A percentile compares a stretch with the other conserved stretches of the same genome.
Evolutionary conservation across 805 yeast species (phyloP).

Genomic region (Zygoascus flipseniorum): DNA sequence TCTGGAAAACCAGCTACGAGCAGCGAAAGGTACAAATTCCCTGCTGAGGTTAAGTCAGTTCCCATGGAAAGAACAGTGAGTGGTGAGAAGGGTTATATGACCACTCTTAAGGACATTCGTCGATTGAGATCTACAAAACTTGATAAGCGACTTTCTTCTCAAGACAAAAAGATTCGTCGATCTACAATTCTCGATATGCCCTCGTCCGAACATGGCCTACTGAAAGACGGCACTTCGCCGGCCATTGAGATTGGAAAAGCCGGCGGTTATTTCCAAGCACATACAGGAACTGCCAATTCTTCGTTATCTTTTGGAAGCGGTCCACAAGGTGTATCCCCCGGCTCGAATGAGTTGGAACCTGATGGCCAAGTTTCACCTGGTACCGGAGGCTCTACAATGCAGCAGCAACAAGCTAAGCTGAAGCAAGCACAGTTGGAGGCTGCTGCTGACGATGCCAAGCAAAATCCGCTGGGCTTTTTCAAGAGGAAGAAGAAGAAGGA

Average conservation of each 20-base stretch:
- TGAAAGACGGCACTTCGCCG: conserved; percentile 14
- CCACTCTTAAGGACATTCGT: conserved; percentile 68
- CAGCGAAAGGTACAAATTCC: background rate
- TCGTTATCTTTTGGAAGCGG: background rate
- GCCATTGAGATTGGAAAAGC: conserved; percentile 5
- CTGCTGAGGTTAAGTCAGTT: background rate
- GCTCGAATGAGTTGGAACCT: background rate
- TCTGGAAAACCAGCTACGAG: background rate
- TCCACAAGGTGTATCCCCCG: background rate
- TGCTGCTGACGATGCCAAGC: background rate
- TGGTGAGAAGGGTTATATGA: conserved; percentile 40
- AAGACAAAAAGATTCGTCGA: conserved; percentile 53
- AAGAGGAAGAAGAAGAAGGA: conserved; percentile 10
- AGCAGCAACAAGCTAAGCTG: background rate
- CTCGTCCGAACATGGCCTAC: conserved; percentile 18
- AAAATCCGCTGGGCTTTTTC: conserved; percentile 5
- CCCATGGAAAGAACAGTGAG: background rate
- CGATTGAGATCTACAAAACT: conserved; percentile 67
- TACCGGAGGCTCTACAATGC: background rate
- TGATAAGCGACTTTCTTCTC: conserved; percentile 44
- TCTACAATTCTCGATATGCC: conserved; percentile 63
- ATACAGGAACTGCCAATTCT: background rate
- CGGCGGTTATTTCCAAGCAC: background rate
- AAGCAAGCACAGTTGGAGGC: background rate
- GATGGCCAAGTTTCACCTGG: background rate